Evolutionary conservation across 345 rosid genomes (phyloP), one percentile per base, ranked within the genome.

Genomic region (Syzygium aromaticum): DNA sequence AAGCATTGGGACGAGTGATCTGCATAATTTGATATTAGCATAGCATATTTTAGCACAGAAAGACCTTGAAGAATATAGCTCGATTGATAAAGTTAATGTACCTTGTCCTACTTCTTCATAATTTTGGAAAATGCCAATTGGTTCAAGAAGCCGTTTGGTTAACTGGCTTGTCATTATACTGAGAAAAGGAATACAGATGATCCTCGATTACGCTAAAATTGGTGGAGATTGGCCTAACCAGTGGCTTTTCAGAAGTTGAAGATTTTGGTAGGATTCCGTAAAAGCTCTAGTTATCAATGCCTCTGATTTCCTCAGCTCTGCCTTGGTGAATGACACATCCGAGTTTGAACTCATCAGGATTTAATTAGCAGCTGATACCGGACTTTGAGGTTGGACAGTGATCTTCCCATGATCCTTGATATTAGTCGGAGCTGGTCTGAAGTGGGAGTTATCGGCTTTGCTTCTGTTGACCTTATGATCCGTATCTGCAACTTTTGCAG

Each of bases 21-120:
- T 94, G 87, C 73, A 61, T 61, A 15, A 61, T 15, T 49, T 54
- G 51, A 78, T 59, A n/a, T 87, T 22, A 46, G 51, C 33, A 59
- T 14, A 46, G 77, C 88, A 59, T 27, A 63, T 27, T 28, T 84
- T 15, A n/a, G 22, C 38, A 15, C 40, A 3, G n/a, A 30, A 14
- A 56, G 59, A 64, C 84, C 51, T 88, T 84, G 67, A 85, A 51
- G 27, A 56, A 83, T 22, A 61, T 22, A 46, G 28, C 12, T 27
- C 16, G 16, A 59, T 28, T 28, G 25, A 51, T 84, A 51, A 63
- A 46, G 51, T 53, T 67, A 57, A 52, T 27, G 86, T 85, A 96
- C 98, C 95, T 97, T 96, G 88, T 95, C 98, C 86, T 97, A 94
- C 90, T 97, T 97, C 93, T 96, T 96, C 95, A 95, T 90, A 85